Base-by-base conservation (phyloP, 2,329 filamentous ascomycete genomes). In the Xenoacremonium recifei region DNA sequence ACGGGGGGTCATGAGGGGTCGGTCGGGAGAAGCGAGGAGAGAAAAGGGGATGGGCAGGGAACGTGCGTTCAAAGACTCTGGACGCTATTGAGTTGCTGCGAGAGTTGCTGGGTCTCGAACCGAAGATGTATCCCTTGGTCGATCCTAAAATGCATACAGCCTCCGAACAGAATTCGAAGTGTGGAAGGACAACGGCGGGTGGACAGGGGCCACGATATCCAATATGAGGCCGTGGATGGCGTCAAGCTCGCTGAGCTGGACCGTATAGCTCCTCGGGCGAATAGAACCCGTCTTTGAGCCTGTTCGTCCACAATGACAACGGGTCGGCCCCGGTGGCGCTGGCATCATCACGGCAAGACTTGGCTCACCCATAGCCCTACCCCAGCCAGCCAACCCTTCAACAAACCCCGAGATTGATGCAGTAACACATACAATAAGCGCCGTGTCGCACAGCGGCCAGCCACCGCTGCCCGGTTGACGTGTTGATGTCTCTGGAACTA, bases 381-480 rank as follows among this genome's bases (percentile, higher is more conserved):
- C n/a, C n/a, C n/a, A n/a, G n/a, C n/a, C n/a, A n/a, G n/a, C n/a
- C n/a, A n/a, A n/a, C n/a, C n/a, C n/a, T n/a, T n/a, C n/a, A n/a
- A n/a, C n/a, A n/a, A n/a, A n/a, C 29, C 6, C 10, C 10, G 6
- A 32, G 29, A 21, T 30, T 29, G 37, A 40, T 40, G 21, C 39
- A 32, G 37, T 34, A 32, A 18, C 15, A 45, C 17, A 32, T 29
- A 35, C 36, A 17, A 36, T 21, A 37, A 33, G 39, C 42, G 39
- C 35, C 32, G 15, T 16, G 15, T 16, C 15, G 15, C 15, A 10
- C 29, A 32, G 15, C 10, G 6, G 29, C 15, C 29, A 6, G 29
- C 29, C 9, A 32, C 29, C 10, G 29, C 9, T 13, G 7, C 23
- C 7, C 7, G 9, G 23, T 13, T 13, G 23, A 7, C 23, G 23